A percentile compares a stretch with the other conserved stretches of the same genome.
phyloP scores from a whole-genome alignment of 106 monocot species.

The Dactylorhiza incarnata region DNA sequence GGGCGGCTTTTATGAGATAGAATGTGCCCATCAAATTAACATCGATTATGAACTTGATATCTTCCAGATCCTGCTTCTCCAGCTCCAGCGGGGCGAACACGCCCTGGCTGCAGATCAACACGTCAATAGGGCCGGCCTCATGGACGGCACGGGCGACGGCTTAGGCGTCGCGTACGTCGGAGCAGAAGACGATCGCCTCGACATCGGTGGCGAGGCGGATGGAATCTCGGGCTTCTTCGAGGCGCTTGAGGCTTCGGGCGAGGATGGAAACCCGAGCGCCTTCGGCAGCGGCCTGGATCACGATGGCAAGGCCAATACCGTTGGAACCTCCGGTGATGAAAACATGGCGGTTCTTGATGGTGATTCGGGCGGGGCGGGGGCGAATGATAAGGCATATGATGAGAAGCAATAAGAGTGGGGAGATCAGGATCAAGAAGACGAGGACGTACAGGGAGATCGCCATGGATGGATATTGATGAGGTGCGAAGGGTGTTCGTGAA shows the following conservation, averaged over 20 bases:
- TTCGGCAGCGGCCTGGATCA: conserved; percentile 25
- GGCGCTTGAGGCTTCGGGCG: conserved; percentile 31
- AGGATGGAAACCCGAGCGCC: conserved; percentile 78
- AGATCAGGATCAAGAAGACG: conserved; percentile 13
- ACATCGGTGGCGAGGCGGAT: conserved; percentile 54
- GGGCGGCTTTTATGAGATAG: conserved; percentile 65
- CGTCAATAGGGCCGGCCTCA: conserved; percentile 58
- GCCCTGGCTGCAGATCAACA: conserved; percentile 66
- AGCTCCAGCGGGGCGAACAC: conserved; percentile 58
- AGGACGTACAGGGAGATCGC: conserved; percentile 14
- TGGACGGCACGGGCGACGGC: conserved; percentile 46
- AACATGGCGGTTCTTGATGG: conserved; percentile 67
- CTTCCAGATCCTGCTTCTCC: conserved; percentile 49
- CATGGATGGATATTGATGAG: no score
- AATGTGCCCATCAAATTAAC: conserved; percentile 76
- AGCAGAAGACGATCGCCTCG: conserved; percentile 31
- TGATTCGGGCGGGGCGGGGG: conserved; percentile 41
- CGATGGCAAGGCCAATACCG: conserved; percentile 72
- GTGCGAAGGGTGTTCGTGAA: no score
- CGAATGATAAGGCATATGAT: conserved; percentile 35
- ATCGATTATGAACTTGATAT: conserved; percentile 64
- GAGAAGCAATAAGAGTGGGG: conserved; percentile 17
- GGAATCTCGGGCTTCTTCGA: conserved; percentile 42
- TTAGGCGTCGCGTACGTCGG: conserved; percentile 53
- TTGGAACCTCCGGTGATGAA: conserved; percentile 73